Evolutionary conservation across 306 rosid species (phyloP).

Genomic region (Ziziphus jujuba): DNA sequence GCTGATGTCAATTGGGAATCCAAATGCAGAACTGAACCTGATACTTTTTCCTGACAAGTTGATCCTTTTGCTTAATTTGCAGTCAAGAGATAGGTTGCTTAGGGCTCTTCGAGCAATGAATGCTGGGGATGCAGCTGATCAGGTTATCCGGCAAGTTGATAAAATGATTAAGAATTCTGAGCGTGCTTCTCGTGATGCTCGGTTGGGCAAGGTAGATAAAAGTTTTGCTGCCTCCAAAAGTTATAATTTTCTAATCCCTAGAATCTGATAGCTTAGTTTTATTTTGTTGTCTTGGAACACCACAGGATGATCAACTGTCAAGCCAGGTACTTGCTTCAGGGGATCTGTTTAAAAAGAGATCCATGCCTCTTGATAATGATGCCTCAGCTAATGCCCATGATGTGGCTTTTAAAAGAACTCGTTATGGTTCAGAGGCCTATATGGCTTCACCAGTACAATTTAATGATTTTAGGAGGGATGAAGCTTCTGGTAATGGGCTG

Average conservation of each 20-base stretch:
- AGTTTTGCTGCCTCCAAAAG: slow-evolving; percentile 1
- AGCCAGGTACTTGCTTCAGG: slow-evolving; percentile 57
- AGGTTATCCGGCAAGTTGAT: slow-evolving; percentile 89
- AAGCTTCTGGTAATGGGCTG: slow-evolving; percentile 50
- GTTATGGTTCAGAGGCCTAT: slow-evolving; percentile 56
- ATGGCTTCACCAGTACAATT: slow-evolving; percentile 45
- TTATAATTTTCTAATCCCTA: slow-evolving; percentile 11
- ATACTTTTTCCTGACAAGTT: slow-evolving; percentile 31
- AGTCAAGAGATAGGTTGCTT: slow-evolving; percentile 85
- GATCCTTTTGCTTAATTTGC: slow-evolving; percentile 29
- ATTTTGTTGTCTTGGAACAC: slow-evolving; percentile 21
- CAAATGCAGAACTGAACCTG: slow-evolving; percentile 12
- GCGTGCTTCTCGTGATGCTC: slow-evolving; percentile 72
- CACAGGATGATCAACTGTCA: slow-evolving; percentile 71
- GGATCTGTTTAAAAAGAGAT: slow-evolving; percentile 68
- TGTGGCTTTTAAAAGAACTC: slow-evolving; percentile 53
- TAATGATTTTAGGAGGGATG: slow-evolving; percentile 59
- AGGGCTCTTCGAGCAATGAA: slow-evolving; percentile 82
- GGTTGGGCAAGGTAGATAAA: slow-evolving; percentile 61
- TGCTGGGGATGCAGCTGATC: slow-evolving; percentile 98
- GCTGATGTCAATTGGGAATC: slow-evolving; percentile 13
- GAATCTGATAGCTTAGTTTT: slow-evolving; percentile 11
- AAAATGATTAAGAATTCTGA: slow-evolving; percentile 78
- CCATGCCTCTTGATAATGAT: slow-evolving; percentile 60
- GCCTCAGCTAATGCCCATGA: slow-evolving; percentile 70